Percentiles rank a stretch among this genome's conserved stretches.
Conservation (phyloP, 148 eudicot genomes). For the Suaeda aralocaspica region DNA sequence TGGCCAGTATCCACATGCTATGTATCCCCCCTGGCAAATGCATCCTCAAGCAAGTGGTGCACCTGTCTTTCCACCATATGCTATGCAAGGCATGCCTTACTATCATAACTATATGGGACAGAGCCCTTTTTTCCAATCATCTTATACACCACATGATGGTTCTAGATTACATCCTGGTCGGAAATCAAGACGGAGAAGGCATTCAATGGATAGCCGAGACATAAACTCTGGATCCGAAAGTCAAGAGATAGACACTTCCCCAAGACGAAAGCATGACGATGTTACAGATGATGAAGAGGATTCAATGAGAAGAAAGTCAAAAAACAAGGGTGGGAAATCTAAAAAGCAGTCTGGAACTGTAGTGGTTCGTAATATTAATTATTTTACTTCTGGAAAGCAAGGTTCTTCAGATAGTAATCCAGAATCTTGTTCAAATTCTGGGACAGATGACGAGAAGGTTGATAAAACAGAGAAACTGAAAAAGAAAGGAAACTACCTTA, state of each 20-base stretch:
- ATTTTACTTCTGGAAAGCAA: conserved; percentile 54
- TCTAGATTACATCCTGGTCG: conserved; percentile 32
- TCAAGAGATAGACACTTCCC: conserved; percentile 33
- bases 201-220: conserved; percentile 52
- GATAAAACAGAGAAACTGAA: conserved; percentile 33
- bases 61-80: conserved; percentile 71
- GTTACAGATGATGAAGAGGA: conserved; percentile 36
- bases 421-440: conserved; percentile 48
- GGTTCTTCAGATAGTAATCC: conserved; percentile 45
- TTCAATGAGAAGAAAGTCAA: conserved; percentile 26
- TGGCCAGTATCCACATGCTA: conserved; percentile 64
- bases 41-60: conserved; percentile 61
- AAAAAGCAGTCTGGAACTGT: conserved; percentile 60
- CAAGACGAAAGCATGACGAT: conserved; percentile 30
- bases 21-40: conserved; percentile 77
- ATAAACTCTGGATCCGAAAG: conserved; percentile 45
- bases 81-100: conserved; percentile 81
- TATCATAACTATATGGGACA: conserved; percentile 62
- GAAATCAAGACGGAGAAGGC: conserved; percentile 46
- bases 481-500: conserved; percentile 34
- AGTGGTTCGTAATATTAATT: conserved; percentile 83
- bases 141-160: conserved; percentile 53
- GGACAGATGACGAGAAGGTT: conserved; percentile 34
- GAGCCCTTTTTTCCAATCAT: conserved; percentile 53
- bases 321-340: conserved; percentile 50